Percentiles rank a stretch among this genome's conserved stretches.
Evolutionary conservation across 2,329 filamentous ascomycete genomes (phyloP).

Genomic region (Colletotrichum sansevieriae): DNA sequence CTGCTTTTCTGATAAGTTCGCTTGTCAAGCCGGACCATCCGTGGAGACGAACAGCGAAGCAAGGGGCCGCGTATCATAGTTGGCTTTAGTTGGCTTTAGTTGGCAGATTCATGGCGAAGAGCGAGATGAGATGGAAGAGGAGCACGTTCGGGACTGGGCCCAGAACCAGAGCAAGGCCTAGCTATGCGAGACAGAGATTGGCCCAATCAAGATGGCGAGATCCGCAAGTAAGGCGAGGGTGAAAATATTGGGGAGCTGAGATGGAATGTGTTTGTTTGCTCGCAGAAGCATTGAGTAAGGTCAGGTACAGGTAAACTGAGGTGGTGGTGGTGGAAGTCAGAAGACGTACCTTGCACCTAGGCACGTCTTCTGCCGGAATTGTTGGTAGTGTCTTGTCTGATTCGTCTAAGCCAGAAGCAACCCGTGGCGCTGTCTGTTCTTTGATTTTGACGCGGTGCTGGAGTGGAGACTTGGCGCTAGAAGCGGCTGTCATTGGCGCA

Average conservation of each 20-base stretch:
- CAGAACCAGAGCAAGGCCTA: neutral
- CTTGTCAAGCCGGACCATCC: neutral
- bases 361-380: conserved; percentile 42
- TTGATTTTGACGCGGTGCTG: conserved; percentile 18
- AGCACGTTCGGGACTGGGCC: neutral
- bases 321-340: neutral
- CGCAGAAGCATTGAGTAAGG: neutral
- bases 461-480: neutral
- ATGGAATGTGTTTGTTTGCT: neutral
- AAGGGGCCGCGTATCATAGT: neutral
- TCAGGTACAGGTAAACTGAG: neutral
- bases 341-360: neutral
- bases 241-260: neutral
- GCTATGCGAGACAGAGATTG: neutral
- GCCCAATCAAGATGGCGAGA: neutral
- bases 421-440: conserved; percentile 29
- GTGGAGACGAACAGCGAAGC: neutral
- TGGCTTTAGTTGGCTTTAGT: neutral
- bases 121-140: neutral
- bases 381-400: conserved; percentile 38
- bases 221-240: neutral
- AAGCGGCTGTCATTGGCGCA: neutral
- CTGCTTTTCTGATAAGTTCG: neutral
- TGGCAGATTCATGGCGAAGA: neutral
- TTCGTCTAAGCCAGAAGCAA: conserved; percentile 34